Percentiles rank a stretch among this genome's conserved stretches.
Evolutionary conservation across 768 basidiomycete genomes (phyloP).

Genomic region (Russula ochroleuca): DNA sequence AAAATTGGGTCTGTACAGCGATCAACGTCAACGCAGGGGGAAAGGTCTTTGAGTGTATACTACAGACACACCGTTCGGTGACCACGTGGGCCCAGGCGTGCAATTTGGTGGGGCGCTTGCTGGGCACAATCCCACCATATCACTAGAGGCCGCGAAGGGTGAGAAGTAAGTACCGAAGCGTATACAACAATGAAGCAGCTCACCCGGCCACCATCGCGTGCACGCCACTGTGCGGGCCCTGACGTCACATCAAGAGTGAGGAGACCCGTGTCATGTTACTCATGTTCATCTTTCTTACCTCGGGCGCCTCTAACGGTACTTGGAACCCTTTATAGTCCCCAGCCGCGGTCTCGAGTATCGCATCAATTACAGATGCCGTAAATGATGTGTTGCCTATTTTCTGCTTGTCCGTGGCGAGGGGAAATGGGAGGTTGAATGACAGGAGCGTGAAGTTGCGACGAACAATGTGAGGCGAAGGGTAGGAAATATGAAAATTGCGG

Average conservation of each 20-base stretch:
- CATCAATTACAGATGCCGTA: slow-evolving; percentile 28
- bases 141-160: slow-evolving; percentile 26
- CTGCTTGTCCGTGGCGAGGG: slow-evolving; percentile 28
- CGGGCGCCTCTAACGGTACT: slow-evolving; percentile 31
- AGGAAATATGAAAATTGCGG: slow-evolving; percentile 31
- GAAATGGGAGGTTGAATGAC: slow-evolving; percentile 29
- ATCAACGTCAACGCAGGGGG: not conserved
- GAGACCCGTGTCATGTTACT: not conserved
- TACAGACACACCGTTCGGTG: slow-evolving; percentile 34
- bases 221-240: slow-evolving; percentile 36
- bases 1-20: slow-evolving; percentile 35
- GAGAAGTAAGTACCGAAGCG: not conserved
- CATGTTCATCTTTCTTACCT: slow-evolving; percentile 25
- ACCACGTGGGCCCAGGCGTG: slow-evolving; percentile 31
- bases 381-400: slow-evolving; percentile 33
- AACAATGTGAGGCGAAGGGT: slow-evolving; percentile 35
- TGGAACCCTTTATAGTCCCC: slow-evolving; percentile 37
- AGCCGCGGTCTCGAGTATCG: slow-evolving; percentile 30
- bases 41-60: not conserved
- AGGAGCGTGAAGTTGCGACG: slow-evolving; percentile 37
- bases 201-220: slow-evolving; percentile 37
- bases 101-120: slow-evolving; percentile 30
- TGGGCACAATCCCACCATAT: slow-evolving; percentile 34
- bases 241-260: not conserved
- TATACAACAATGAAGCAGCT: not conserved